These are phyloP conservation scores for Echria macrotheca DNA, from an alignment of 495 filamentous ascomycete species.

Conservation along the genomic window DNA sequence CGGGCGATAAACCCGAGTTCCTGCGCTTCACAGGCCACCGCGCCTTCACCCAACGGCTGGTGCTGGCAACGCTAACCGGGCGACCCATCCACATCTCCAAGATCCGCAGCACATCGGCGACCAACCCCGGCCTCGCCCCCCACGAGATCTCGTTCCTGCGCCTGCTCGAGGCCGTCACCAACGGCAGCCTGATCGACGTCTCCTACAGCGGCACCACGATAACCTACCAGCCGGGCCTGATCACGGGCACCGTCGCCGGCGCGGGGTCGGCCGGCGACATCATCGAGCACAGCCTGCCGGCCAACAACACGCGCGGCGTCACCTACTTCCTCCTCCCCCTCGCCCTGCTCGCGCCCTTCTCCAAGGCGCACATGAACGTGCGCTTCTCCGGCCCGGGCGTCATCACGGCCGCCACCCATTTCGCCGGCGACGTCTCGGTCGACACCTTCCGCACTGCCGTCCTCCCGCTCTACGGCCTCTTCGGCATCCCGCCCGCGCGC, in stretches of 20 bases:
- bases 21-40: conserved; percentile 73
- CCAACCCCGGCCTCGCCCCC: conserved; percentile 78
- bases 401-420: conserved; percentile 77
- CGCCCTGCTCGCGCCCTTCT: conserved; percentile 87
- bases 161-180: conserved; percentile 89
- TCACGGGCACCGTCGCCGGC: conserved; percentile 71
- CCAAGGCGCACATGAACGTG: conserved; percentile 81
- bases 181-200: conserved; percentile 90
- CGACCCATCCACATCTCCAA: conserved; percentile 83
- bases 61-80: conserved; percentile 88
- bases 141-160: conserved; percentile 95
- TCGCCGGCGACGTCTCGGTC: conserved; percentile 72
- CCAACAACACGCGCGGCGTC: conserved; percentile 67
- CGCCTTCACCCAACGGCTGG: conserved; percentile 74
- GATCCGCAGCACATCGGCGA: conserved; percentile 80
- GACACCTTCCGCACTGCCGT: conserved; percentile 93
- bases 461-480: conserved; percentile 80
- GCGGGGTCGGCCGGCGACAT: conserved; percentile 59
- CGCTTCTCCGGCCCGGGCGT: conserved; percentile 85
- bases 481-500: conserved; percentile 73
- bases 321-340: conserved; percentile 91
- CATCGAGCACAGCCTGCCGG: conserved; percentile 71
- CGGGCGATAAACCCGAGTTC: conserved; percentile 41
- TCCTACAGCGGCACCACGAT: conserved; percentile 91
- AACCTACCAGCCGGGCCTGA: conserved; percentile 84